Percentiles rank a stretch among this genome's conserved stretches.
Conservation (phyloP, 257 asterid genomes). For the Lycium barbarum region DNA sequence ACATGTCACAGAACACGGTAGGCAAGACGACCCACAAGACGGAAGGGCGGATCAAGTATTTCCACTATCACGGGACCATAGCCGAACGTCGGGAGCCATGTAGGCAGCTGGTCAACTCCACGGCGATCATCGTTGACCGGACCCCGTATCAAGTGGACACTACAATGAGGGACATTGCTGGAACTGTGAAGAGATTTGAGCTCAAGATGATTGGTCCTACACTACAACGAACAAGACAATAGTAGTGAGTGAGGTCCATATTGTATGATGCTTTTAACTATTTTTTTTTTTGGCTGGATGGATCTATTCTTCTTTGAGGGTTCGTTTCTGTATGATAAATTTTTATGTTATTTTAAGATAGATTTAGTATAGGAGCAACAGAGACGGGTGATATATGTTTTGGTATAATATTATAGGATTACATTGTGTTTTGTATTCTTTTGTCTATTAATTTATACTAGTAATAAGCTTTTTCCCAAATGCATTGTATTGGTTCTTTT, state of each 20-base stretch:
- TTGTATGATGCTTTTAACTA: not conserved
- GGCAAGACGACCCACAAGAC: slow-evolving; percentile 78
- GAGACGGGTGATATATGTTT: slow-evolving; percentile 31
- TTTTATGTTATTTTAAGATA: not conserved
- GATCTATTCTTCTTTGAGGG: not conserved
- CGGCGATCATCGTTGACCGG: slow-evolving; percentile 47
- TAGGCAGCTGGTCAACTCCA: slow-evolving; percentile 52
- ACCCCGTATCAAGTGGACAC: slow-evolving; percentile 62
- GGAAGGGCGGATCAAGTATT: slow-evolving; percentile 66
- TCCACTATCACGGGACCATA: slow-evolving; percentile 82
- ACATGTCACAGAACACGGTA: slow-evolving; percentile 69
- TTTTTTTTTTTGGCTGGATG: not conserved
- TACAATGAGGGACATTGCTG: slow-evolving; percentile 65
- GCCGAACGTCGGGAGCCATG: slow-evolving; percentile 77
- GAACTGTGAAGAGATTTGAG: slow-evolving; percentile 72
- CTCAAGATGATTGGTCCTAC: slow-evolving; percentile 64
- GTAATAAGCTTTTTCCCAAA: not conserved
- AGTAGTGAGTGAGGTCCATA: slow-evolving; percentile 13
- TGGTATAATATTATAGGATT: slow-evolving; percentile 35
- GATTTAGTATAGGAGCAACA: slow-evolving; percentile 28
- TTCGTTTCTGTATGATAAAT: slow-evolving; percentile 33
- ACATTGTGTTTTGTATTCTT: slow-evolving; percentile 34
- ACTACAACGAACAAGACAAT: slow-evolving; percentile 67
- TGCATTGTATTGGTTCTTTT: not conserved
- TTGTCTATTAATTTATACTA: not conserved